Evolutionary conservation across 2,329 filamentous ascomycete genomes (phyloP).

Genomic region (Cadophora luteo-olivacea): DNA sequence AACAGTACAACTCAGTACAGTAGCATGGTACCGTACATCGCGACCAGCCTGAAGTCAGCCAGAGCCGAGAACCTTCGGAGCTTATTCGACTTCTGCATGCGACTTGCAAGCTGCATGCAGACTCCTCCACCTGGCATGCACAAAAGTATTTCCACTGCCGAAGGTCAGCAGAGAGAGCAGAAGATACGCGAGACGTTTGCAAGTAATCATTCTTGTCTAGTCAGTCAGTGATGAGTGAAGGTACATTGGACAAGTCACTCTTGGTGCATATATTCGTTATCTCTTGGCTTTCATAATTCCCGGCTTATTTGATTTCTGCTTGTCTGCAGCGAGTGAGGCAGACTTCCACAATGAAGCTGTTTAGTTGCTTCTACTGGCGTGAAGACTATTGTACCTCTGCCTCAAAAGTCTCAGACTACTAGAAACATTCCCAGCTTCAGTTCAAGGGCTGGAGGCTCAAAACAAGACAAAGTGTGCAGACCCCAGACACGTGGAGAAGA

Average conservation of each 20-base stretch:
- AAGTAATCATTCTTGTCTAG: neutral
- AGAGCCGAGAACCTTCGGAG: neutral
- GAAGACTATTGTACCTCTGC: neutral
- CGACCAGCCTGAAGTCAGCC: neutral
- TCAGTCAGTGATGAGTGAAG: neutral
- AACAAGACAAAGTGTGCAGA: neutral
- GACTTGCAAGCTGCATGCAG: neutral
- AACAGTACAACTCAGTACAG: neutral
- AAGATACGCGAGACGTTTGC: neutral
- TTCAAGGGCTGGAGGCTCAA: conserved; percentile 1
- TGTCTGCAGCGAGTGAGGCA: neutral
- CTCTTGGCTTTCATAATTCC: neutral
- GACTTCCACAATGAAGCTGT: neutral
- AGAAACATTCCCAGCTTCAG: neutral
- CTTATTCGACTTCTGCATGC: conserved; percentile 1
- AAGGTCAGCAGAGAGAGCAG: neutral
- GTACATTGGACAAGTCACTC: neutral
- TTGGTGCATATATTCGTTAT: neutral
- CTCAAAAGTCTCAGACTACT: neutral
- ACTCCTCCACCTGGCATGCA: neutral
- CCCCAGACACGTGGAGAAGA: conserved; percentile 8
- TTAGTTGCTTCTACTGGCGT: neutral
- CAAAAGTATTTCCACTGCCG: neutral
- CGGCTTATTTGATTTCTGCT: neutral
- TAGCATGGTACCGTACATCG: neutral